These are phyloP conservation scores for Coffea canephora DNA, from an alignment of 257 asterid species.

Conservation along the genomic window DNA sequence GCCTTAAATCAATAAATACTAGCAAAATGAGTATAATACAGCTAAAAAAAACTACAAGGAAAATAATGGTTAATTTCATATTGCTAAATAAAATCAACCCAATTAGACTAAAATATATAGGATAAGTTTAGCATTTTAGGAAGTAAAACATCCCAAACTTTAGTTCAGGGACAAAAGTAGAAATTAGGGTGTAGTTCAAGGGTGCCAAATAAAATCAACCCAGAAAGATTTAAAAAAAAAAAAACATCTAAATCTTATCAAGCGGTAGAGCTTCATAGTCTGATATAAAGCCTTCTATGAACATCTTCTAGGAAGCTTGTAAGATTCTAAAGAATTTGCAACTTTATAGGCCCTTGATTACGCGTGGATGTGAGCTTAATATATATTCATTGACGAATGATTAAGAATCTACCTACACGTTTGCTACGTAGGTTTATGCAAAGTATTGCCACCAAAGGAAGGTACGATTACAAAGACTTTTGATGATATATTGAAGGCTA, in stretches of 20 bases:
- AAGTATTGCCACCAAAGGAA: not conserved
- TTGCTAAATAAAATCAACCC: no score
- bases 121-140: no score
- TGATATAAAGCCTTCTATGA: not conserved
- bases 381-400: not conserved
- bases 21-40: not conserved
- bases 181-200: no score
- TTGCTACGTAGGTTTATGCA: not conserved
- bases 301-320: constrained; percentile 9
- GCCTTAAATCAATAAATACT: not conserved
- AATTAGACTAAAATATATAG: no score
- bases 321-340: not conserved
- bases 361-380: constrained; percentile 1
- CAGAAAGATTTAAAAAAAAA: not conserved
- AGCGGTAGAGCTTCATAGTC: not conserved
- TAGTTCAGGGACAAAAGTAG: no score
- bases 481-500: no score
- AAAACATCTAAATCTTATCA: not conserved
- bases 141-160: no score
- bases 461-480: not conserved
- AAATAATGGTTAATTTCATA: no score
- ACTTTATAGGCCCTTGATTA: constrained; percentile 15
- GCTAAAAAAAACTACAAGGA: not conserved
- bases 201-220: not conserved
- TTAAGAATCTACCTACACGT: not conserved